phyloP scores from a whole-genome alignment of 2,329 filamentous ascomycete genomes.

The Colletotrichum siamense region DNA sequence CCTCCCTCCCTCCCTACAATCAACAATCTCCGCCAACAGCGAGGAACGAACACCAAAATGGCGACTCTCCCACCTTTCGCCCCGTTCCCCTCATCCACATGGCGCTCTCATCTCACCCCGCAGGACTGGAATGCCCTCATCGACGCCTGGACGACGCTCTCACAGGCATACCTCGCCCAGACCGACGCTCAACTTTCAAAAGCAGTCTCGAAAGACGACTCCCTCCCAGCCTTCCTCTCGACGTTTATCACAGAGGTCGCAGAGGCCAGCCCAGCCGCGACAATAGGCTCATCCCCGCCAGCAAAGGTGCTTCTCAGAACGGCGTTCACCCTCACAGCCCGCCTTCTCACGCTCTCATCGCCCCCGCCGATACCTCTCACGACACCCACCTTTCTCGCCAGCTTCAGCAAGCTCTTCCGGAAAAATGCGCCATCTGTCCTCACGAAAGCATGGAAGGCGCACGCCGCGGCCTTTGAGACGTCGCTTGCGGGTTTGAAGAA shows the following conservation, averaged over 20 bases:
- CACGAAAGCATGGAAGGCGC: conserved; percentile 55
- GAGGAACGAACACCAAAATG: conserved; percentile 35
- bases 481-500: conserved; percentile 67
- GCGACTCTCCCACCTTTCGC: conserved; percentile 72
- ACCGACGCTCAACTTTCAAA: conserved; percentile 59
- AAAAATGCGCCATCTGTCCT: conserved; percentile 64
- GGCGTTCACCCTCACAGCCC: conserved; percentile 68
- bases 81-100: conserved; percentile 73
- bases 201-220: conserved; percentile 59
- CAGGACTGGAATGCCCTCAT: conserved; percentile 81
- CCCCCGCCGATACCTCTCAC: conserved; percentile 55
- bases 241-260: conserved; percentile 68
- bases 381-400: conserved; percentile 71
- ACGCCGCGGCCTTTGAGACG: conserved; percentile 54
- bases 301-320: conserved; percentile 61
- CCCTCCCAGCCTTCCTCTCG: conserved; percentile 66
- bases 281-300: conserved; percentile 37
- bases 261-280: conserved; percentile 32
- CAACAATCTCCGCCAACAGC: background rate
- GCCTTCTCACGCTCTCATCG: conserved; percentile 51
- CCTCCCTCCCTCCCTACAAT: background rate
- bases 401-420: conserved; percentile 70
- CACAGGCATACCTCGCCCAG: conserved; percentile 68
- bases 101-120: conserved; percentile 69
- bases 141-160: conserved; percentile 75